These are phyloP conservation scores for Rosa multiflora DNA, from an alignment of 306 rosid genomes.

Conservation along the genomic window DNA sequence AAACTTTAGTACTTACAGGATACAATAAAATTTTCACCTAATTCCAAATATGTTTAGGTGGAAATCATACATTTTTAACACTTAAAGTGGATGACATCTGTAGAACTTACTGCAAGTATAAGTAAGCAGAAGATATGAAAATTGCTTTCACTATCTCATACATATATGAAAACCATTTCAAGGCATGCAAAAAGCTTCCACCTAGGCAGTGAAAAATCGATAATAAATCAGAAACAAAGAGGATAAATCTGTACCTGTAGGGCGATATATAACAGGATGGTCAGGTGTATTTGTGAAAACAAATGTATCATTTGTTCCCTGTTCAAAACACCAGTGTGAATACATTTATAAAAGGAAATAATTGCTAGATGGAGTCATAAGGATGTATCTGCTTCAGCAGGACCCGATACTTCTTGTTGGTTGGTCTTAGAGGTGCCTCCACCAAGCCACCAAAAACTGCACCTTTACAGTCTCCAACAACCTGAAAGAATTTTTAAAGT, in stretches of 20 bases:
- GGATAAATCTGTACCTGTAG: constrained; percentile 61
- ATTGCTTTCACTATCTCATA: background rate
- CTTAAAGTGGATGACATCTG: background rate
- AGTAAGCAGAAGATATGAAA: background rate
- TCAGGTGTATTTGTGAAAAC: constrained; percentile 75
- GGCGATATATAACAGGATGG: constrained; percentile 67
- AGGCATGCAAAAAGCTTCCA: background rate
- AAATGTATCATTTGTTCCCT: constrained; percentile 84
- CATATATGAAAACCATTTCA: background rate
- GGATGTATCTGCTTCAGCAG: constrained; percentile 23
- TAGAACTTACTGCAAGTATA: background rate
- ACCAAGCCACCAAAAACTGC: constrained; percentile 94
- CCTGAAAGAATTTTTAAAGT: constrained; percentile 42
- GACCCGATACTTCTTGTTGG: constrained; percentile 86
- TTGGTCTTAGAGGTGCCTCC: constrained; percentile 84
- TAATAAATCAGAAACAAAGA: constrained; percentile 10
- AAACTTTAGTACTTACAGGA: background rate
- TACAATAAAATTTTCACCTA: background rate
- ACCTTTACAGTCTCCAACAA: constrained; percentile 81
- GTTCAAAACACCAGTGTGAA: constrained; percentile 39
- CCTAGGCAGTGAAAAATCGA: background rate
- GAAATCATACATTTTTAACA: background rate
- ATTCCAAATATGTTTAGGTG: background rate
- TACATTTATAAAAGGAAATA: constrained; percentile 17
- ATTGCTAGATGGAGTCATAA: constrained; percentile 22